Base-by-base conservation (phyloP, 345 rosid species). In the Ceriops decandra region DNA sequence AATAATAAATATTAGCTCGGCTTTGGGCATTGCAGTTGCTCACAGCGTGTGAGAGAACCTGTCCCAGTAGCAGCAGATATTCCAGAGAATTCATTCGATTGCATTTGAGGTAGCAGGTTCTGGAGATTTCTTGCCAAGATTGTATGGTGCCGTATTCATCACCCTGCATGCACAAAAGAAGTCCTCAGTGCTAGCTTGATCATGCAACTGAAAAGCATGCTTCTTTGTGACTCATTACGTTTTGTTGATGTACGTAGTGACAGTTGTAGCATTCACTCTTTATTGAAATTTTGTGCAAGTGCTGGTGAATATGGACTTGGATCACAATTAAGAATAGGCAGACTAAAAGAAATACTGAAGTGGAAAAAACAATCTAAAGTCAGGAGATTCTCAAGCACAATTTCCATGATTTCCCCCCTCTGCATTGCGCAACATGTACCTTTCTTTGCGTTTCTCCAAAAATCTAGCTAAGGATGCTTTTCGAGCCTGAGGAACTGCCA, bases 381-480 rank as follows among this genome's bases (percentile, higher is more conserved):
- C 49, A 15, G 49, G 17, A 42, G 49, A 42, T 11, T 42, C 49
- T 11, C 33, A 11, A 49, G n/a, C 9, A 32, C 11, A 27, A 52
- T 52, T 26, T 64, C 9, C 33, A 52, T 33, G 57, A 64, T 32
- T 52, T 54, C 20, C 26, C 38, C 20, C 26, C 38, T 27, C 31
- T 15, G 22, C 22, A 46, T 32, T n/a, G 32, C 13, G 6, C 5
- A 42, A 31, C 52, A 56, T 5, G 26, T 60, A 89, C 99, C 98
- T 87, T 78, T 90, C 95, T 82, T 88, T 95, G 76, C 99, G 95
- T 84, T 90, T 91, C 90, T 91, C 98, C 83, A 95, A 82, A 79
- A 95, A 95, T 56, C 93, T 79, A 79, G 98, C 99, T 84, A 95
- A 77, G 16, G 99, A 95, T 42, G 96, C 99, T 85, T 95, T 82